phyloP scores from a whole-genome alignment of 2,329 filamentous ascomycete species.

The Epicoccum sorghinum region DNA sequence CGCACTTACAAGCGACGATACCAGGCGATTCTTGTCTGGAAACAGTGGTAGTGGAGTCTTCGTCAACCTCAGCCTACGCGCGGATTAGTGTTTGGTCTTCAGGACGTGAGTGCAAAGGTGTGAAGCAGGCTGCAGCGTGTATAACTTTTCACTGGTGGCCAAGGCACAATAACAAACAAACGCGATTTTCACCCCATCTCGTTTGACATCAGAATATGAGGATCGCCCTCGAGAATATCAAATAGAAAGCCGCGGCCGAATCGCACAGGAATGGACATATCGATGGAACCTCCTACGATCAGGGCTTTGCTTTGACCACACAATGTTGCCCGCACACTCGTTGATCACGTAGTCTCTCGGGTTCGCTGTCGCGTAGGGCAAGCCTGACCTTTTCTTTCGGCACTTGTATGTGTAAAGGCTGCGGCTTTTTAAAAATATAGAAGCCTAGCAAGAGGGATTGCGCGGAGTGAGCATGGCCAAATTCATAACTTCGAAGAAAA shows the following conservation, averaged over 20 bases:
- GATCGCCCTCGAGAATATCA: too few species aligned
- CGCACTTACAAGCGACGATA: background rate
- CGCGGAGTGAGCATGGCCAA: constrained; percentile 23
- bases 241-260: too few species aligned
- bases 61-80: too few species aligned
- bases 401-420: background rate
- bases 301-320: too few species aligned
- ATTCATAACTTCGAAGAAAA: constrained; percentile 38
- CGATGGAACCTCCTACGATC: background rate
- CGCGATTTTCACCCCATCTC: constrained; percentile 16
- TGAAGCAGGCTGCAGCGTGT: constrained; percentile 10
- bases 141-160: constrained; percentile 10
- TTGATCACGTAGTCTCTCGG: background rate
- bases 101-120: background rate
- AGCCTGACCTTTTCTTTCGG: background rate
- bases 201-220: background rate
- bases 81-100: background rate
- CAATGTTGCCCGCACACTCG: background rate
- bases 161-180: constrained; percentile 29
- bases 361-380: too few species aligned
- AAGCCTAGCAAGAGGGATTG: constrained; percentile 5
- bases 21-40: too few species aligned
- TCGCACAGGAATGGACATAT: too few species aligned
- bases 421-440: background rate
- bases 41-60: too few species aligned